These are phyloP conservation scores for Botrytis aclada DNA, from an alignment of 2,329 filamentous ascomycete genomes.

Conservation along the genomic window DNA sequence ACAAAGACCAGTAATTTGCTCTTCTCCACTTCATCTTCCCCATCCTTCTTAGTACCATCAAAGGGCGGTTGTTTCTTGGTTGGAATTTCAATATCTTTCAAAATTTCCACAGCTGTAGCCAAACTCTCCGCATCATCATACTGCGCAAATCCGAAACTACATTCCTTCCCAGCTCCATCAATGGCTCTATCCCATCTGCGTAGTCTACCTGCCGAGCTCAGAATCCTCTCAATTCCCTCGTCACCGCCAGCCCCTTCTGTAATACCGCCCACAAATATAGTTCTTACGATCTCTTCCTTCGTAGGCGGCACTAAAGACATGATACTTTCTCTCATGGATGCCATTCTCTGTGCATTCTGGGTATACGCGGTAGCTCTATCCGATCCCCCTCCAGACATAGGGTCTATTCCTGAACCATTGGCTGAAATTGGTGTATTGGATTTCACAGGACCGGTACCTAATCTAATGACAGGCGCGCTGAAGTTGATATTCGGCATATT, in stretches of 20 bases:
- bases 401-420: constrained; percentile 43
- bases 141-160: constrained; percentile 91
- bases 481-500: constrained; percentile 99
- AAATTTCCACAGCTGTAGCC: constrained; percentile 77
- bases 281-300: constrained; percentile 85
- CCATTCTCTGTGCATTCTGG: constrained; percentile 62
- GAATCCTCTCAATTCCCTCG: constrained; percentile 72
- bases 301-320: constrained; percentile 77
- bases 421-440: constrained; percentile 43
- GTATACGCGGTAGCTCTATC: not conserved
- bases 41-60: constrained; percentile 42
- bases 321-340: constrained; percentile 63
- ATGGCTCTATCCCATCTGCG: constrained; percentile 82
- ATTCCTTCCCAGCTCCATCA: constrained; percentile 71
- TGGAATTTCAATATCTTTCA: constrained; percentile 79
- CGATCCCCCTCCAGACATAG: constrained; percentile 38
- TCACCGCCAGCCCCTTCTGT: constrained; percentile 75
- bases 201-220: constrained; percentile 73
- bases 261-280: constrained; percentile 85
- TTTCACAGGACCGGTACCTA: constrained; percentile 76
- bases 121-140: constrained; percentile 90
- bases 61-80: constrained; percentile 66
- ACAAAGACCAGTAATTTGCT: constrained; percentile 69
- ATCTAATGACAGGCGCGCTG: constrained; percentile 90
- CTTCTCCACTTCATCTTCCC: constrained; percentile 54